phyloP scores from a whole-genome alignment of 768 basidiomycete species.

The Phanerochaete sordida region DNA sequence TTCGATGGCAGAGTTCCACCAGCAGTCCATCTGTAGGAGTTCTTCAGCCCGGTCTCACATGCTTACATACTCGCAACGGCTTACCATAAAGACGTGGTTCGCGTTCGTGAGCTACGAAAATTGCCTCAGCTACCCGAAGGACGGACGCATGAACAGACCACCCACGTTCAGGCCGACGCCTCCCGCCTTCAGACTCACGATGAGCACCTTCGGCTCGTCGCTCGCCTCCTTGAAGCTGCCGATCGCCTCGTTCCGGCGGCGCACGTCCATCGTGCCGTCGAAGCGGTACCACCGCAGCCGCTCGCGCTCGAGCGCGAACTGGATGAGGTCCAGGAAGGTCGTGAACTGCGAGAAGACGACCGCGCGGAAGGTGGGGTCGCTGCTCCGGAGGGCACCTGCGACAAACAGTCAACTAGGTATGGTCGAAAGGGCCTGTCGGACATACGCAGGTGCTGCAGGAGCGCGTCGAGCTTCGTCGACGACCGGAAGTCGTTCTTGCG shows the following conservation, averaged over 20 bases:
- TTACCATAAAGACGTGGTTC: constrained; percentile 84
- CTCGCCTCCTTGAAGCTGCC: constrained; percentile 71
- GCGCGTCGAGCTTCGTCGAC: constrained; percentile 87
- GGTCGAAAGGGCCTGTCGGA: constrained; percentile 1
- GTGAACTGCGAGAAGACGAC: constrained; percentile 93
- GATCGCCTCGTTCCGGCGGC: constrained; percentile 72
- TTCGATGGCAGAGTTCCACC: constrained; percentile 87
- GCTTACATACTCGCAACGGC: constrained; percentile 7
- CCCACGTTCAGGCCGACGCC: constrained; percentile 86
- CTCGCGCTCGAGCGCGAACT: constrained; percentile 66
- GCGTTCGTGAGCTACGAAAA: constrained; percentile 62
- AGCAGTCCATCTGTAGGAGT: constrained; percentile 74
- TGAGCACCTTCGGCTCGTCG: constrained; percentile 68
- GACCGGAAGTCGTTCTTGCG: constrained; percentile 83
- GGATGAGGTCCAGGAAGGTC: constrained; percentile 80
- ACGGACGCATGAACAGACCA: constrained; percentile 3
- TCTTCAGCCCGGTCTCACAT: background rate
- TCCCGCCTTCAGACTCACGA: constrained; percentile 84
- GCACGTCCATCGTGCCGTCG: constrained; percentile 90
- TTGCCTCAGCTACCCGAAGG: background rate
- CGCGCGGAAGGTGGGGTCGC: constrained; percentile 64
- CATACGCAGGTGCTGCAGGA: constrained; percentile 68
- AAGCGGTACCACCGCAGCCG: constrained; percentile 71
- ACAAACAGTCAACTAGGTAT: background rate
- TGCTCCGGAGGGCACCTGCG: background rate